phyloP scores from a whole-genome alignment of 345 rosid genomes.

The Pseudoturritis turrita region DNA sequence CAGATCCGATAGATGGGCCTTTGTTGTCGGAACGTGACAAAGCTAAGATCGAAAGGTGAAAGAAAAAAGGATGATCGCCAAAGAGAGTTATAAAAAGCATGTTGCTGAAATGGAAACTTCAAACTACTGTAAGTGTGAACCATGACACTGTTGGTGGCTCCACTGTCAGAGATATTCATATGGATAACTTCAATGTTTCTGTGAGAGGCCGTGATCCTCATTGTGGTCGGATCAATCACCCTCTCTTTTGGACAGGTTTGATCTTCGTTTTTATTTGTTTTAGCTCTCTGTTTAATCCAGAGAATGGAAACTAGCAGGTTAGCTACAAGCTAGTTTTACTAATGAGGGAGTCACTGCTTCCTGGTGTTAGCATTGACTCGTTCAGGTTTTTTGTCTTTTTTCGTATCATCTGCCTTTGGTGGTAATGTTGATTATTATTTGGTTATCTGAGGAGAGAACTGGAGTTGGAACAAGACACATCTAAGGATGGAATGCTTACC shows the following conservation, averaged over 20 bases:
- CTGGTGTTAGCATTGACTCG: conserved; percentile 6
- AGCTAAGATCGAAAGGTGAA: conserved; percentile 74
- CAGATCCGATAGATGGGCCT: conserved; percentile 86
- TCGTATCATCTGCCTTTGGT: conserved; percentile 7
- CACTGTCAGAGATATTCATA: conserved; percentile 76
- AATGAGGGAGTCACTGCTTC: neutral
- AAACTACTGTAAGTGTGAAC: conserved; percentile 68
- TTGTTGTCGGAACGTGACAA: conserved; percentile 78
- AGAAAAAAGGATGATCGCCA: conserved; percentile 97
- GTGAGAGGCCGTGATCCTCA: conserved; percentile 98
- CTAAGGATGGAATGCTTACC: conserved; percentile 40
- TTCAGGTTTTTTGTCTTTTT: neutral
- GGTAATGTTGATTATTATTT: conserved; percentile 25
- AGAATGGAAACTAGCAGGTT: conserved; percentile 51
- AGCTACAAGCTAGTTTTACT: conserved; percentile 15
- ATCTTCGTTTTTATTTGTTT: conserved; percentile 3
- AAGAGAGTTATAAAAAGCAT: conserved; percentile 72
- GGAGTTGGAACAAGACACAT: conserved; percentile 51
- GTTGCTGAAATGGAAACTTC: conserved; percentile 93
- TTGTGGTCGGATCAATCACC: conserved; percentile 80
- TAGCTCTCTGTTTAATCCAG: neutral
- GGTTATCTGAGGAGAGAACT: conserved; percentile 55
- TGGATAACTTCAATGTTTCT: conserved; percentile 89
- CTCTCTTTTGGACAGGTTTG: conserved; percentile 78
- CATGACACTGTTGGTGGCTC: conserved; percentile 74